Evolutionary conservation across 2,329 filamentous ascomycete genomes (phyloP), one percentile per base, ranked within the genome.

Genomic region (Dactylellina leptospora): DNA sequence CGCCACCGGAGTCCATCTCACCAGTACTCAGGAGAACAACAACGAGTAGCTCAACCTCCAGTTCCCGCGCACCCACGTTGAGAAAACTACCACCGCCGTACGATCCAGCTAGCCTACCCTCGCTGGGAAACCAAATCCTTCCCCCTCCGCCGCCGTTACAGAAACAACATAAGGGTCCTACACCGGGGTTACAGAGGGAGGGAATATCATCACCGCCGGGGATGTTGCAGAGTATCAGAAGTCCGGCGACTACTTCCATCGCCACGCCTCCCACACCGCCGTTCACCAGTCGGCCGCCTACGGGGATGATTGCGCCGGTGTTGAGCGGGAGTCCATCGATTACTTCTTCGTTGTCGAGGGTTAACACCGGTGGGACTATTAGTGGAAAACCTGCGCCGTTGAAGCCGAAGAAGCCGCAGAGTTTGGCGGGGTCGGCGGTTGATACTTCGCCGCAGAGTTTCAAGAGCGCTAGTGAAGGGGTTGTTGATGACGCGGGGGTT

Each of bases 81-180:
- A 81, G 85, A 64, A 85, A 84, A 75, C 78, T 85, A 16, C 84
- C 84, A 42, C 83, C 84, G 2, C 80, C 84, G 1, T 84, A 80
- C 38, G 84, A 86, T 59, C 78, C 83, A 22, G 78, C 81, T 36
- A 78, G 79, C 2, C 77, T 85, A 4, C 80, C 84, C n/a, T 78
- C 80, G 81, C 20, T 82, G 44, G 76, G 82, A 74, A 81, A 80
- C 64, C 75, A 83, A 30, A 77, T 78, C 30, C 82, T 84, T 44
- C 83, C 83, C 11, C 76, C 78, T 18, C 75, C 70, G 28, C 71
- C 64, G 50, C 22, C 77, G 76, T 25, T 72, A 74, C 36, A 40
- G 18, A 5, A 16, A 16, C 36, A 40, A 16, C 13, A 16, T n/a
- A 40, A 40, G 4, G 56, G 76, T 76, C n/a, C 25, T 9, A 58